Base-by-base conservation (phyloP, 371 early-diverging fungal species). In the Syncephalastrum contaminatum region DNA sequence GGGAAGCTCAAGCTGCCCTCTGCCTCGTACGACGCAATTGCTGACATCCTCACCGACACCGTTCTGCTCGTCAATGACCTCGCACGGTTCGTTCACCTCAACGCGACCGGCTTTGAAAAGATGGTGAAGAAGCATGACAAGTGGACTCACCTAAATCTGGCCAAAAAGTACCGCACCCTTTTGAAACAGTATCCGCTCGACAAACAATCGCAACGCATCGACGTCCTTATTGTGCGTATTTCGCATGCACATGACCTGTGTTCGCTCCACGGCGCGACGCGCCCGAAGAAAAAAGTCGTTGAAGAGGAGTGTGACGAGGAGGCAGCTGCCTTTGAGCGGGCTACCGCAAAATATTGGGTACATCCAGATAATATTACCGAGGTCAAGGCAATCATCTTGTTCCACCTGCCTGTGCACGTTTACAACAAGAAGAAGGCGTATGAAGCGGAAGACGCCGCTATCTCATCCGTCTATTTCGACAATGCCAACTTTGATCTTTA, bases 81-180 rank as follows among this genome's bases (percentile, higher is more conserved):
- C 21, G 87, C 94, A 46, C 91, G 91, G 68, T 99, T 91, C 72
- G 87, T 91, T 13, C 89, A 95, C 10, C 71, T 98, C 51, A 99
- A 99, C 81, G 89, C 89, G 56, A 86, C 95, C 16, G 99, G 93
- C 13, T 96, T 98, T 67, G 81, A 94, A 56, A 98, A 96, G 80
- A 88, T 97, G 54, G 80, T 97, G 63, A 97, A 96, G 73, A 96
- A 97, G 75, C 97, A 97, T 66, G 98, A 98, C 74, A 93, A 93
- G 58, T 88, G 90, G 72, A 94, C 96, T 4, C 69, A 81, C 14
- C 86, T 83, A 59, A 10, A 30, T 2, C 36, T 30, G 12, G 36
- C 36, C 10, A 30, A 5, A 67, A 81, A 62, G 85, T 95, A 73
- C 81, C 82, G 63, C 70, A 83, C 52, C 66, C 93, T 63, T 86